Evolutionary conservation across 164 flowering plant genomes (phyloP), one percentile per base, ranked within the genome.

Genomic region (Paratinospora sagittata): DNA sequence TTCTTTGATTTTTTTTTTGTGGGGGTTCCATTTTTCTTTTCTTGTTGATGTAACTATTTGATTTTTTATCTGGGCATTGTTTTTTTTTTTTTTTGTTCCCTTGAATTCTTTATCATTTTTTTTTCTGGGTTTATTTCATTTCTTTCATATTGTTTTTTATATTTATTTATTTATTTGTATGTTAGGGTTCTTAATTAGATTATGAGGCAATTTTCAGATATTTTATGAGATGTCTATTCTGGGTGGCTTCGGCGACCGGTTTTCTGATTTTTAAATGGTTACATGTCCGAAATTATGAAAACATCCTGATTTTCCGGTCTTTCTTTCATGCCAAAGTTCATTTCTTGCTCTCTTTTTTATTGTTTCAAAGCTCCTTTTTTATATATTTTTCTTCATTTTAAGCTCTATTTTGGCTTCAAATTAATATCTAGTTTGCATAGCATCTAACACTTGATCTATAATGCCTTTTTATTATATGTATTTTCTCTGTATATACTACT

Each of bases 61-160:
- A n/a, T n/a, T n/a, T n/a, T n/a, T n/a, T 36, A 3, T 36, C 6
- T 36, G 39, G 39, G 39, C 39, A 3, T 36, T 36, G 3, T 36
- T n/a, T 36, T 36, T 36, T 36, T 36, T 3, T 3, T 36, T 36
- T 39, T 39, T 39, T 11, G 10, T 39, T n/a, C n/a, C 7, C 45
- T 41, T 67, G 9, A 67, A 27, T 21, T 13, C 60, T 70, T 6
- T 19, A 58, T 36, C 17, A 3, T 11, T 70, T 11, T 3, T 37
- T 37, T 65, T 71, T 26, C 65, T 60, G 36, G n/a, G 67, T 63
- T 61, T 33, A 19, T 19, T n/a, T 65, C 17, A 65, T 30, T 61
- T 66, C n/a, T 36, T 63, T 24, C n/a, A 21, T 60, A 30, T 39
- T 67, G 23, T 11, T 3, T 34, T 45, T 14, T 67, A 26, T 16